Conservation (phyloP, 345 rosid genomes). For the Eucalyptus erythrocorys region DNA sequence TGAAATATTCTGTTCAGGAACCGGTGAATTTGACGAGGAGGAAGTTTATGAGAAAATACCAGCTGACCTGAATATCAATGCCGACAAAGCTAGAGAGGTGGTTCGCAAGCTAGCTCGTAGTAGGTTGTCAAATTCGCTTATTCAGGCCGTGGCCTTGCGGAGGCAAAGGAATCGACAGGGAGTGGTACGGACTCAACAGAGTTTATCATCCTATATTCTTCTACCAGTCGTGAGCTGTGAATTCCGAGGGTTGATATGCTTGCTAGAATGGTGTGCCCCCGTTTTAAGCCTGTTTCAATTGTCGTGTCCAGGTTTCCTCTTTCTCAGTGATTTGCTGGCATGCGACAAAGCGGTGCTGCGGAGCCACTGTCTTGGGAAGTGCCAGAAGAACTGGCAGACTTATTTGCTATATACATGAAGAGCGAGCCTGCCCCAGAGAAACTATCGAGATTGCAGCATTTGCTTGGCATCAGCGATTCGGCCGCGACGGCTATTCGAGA, state of each 20-base stretch:
- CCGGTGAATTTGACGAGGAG: conserved; percentile 84
- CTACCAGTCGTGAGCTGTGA: background rate
- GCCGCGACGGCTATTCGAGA: conserved; percentile 41
- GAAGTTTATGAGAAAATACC: conserved; percentile 86
- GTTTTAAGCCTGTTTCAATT: background rate
- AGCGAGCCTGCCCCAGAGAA: conserved; percentile 64
- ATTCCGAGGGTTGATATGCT: background rate
- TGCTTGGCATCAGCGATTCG: conserved; percentile 76
- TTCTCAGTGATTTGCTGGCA: conserved; percentile 68
- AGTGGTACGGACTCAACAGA: conserved; percentile 23
- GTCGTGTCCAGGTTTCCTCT: conserved; percentile 46
- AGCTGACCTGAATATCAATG: conserved; percentile 51
- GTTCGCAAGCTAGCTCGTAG: conserved; percentile 34
- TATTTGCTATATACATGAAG: conserved; percentile 45
- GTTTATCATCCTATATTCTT: background rate
- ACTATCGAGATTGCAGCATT: conserved; percentile 62
- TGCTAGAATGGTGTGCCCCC: background rate
- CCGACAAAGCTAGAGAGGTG: conserved; percentile 49
- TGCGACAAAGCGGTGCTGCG: conserved; percentile 90
- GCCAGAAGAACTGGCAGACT: conserved; percentile 60
- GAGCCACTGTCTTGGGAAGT: conserved; percentile 85
- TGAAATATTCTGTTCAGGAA: conserved; percentile 93
- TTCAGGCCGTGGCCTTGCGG: conserved; percentile 75
- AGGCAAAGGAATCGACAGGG: conserved; percentile 72
- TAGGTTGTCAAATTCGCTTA: conserved; percentile 56